These are phyloP conservation scores for Bolboschoenus planiculmis DNA, from an alignment of 176 grass and related monocot genomes.

Conservation along the genomic window DNA sequence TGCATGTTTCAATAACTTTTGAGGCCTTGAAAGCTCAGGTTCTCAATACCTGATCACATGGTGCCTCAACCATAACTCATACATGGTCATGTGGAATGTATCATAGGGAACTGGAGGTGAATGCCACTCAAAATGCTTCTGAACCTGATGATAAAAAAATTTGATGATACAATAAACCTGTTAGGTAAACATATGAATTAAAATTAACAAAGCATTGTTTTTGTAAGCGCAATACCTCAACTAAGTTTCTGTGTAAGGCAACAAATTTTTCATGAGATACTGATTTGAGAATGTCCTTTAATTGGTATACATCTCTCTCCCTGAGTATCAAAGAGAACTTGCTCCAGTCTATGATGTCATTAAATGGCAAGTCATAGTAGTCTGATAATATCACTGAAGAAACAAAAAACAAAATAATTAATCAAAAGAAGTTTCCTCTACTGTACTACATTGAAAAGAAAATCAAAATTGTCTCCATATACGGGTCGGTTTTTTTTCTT, in stretches of 20 bases:
- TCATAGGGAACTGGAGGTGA: conserved; percentile 78
- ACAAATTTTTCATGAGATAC: conserved; percentile 67
- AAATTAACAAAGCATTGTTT: neutral
- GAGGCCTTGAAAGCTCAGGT: neutral
- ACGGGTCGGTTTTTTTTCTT: neutral
- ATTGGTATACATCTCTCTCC: conserved; percentile 77
- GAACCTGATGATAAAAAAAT: conserved; percentile 42
- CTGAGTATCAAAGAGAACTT: conserved; percentile 70
- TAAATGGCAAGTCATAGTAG: conserved; percentile 51
- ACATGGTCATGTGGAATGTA: conserved; percentile 98
- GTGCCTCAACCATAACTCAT: conserved; percentile 80
- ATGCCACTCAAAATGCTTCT: conserved; percentile 96
- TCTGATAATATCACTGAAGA: conserved; percentile 28
- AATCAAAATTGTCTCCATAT: neutral
- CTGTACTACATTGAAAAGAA: neutral
- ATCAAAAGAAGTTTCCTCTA: neutral
- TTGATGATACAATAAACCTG: neutral
- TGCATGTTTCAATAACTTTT: conserved; percentile 28
- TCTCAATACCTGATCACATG: conserved; percentile 69
- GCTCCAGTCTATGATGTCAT: conserved; percentile 41
- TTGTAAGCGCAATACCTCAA: conserved; percentile 23
- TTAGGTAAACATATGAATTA: neutral
- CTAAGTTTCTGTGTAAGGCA: conserved; percentile 58
- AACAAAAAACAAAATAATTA: neutral
- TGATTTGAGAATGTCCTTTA: conserved; percentile 80